phyloP scores from a whole-genome alignment of 495 filamentous ascomycete species.

The Cladorrhinum samala region DNA sequence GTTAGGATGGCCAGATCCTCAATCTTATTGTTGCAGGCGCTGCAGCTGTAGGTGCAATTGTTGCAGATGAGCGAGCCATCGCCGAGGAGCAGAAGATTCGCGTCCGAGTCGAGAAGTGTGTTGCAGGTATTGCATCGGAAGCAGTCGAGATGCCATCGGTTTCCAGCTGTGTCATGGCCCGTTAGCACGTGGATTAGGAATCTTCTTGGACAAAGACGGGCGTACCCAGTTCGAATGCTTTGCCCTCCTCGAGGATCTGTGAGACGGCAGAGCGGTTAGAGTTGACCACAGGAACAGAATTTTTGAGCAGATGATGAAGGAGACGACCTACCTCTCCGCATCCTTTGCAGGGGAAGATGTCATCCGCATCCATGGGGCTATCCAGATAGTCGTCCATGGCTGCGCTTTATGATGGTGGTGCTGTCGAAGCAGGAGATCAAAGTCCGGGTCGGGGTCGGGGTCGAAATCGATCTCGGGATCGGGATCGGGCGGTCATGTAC shows the following conservation, averaged over 20 bases:
- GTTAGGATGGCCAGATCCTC: constrained; percentile 97
- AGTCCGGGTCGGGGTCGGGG: neutral
- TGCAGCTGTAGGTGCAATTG: constrained; percentile 99
- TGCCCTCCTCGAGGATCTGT: constrained; percentile 91
- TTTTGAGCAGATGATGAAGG: neutral
- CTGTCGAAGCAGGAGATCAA: neutral
- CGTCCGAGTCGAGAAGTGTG: constrained; percentile 94
- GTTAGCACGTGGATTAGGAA: neutral
- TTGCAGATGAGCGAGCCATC: constrained; percentile 98
- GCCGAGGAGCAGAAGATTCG: constrained; percentile 92
- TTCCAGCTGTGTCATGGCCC: constrained; percentile 60
- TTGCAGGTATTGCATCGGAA: constrained; percentile 97
- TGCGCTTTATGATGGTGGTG: neutral
- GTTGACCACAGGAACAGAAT: neutral
- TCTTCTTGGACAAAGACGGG: constrained; percentile 12
- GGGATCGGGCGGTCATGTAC: neutral
- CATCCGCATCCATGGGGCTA: constrained; percentile 79
- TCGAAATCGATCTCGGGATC: neutral
- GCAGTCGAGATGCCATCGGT: constrained; percentile 99
- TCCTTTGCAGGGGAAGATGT: constrained; percentile 92
- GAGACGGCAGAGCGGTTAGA: constrained; percentile 5
- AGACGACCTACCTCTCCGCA: constrained; percentile 75
- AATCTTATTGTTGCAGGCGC: constrained; percentile 94
- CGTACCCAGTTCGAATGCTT: constrained; percentile 96
- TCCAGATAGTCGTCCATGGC: constrained; percentile 63